Evolutionary conservation across 345 rosid genomes (phyloP).

Genomic region (Eucalyptus pumila): DNA sequence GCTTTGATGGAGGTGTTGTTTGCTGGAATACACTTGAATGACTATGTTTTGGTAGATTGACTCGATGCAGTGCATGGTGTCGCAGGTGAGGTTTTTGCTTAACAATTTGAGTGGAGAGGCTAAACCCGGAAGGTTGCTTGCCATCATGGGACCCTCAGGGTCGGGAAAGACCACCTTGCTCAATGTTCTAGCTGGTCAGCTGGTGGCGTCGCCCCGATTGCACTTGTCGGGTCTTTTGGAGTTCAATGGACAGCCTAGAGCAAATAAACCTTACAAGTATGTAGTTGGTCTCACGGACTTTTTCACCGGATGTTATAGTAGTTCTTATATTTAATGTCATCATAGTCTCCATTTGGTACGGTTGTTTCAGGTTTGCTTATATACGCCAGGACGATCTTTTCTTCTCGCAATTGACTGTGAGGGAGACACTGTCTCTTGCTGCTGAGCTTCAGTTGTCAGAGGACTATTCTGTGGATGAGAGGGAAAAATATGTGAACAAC

Average conservation of each 20-base stretch:
- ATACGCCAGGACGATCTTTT: conserved; percentile 95
- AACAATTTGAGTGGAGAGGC: conserved; percentile 89
- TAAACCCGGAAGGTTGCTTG: conserved; percentile 84
- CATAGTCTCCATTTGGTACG: not conserved
- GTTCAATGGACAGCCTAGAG: conserved; percentile 61
- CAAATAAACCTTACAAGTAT: conserved; percentile 64
- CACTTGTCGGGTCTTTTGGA: conserved; percentile 89
- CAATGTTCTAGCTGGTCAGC: conserved; percentile 84
- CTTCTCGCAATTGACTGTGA: conserved; percentile 90
- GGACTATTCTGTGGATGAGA: conserved; percentile 56
- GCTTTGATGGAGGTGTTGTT: not conserved
- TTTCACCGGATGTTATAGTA: not conserved
- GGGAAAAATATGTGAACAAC: conserved; percentile 70
- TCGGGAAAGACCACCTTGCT: conserved; percentile 97
- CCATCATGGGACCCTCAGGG: conserved; percentile 97
- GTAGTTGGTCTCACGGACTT: not conserved
- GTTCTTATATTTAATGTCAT: not conserved
- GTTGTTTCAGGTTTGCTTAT: conserved; percentile 59
- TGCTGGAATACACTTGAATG: not conserved
- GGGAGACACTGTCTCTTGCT: conserved; percentile 90
- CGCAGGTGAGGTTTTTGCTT: conserved; percentile 71
- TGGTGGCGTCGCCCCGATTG: conserved; percentile 47
- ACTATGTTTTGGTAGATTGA: not conserved
- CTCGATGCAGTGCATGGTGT: not conserved
- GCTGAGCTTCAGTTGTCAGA: conserved; percentile 86